These are phyloP conservation scores for Cordia subcordata DNA, from an alignment of 257 asterid genomes.

Conservation along the genomic window DNA sequence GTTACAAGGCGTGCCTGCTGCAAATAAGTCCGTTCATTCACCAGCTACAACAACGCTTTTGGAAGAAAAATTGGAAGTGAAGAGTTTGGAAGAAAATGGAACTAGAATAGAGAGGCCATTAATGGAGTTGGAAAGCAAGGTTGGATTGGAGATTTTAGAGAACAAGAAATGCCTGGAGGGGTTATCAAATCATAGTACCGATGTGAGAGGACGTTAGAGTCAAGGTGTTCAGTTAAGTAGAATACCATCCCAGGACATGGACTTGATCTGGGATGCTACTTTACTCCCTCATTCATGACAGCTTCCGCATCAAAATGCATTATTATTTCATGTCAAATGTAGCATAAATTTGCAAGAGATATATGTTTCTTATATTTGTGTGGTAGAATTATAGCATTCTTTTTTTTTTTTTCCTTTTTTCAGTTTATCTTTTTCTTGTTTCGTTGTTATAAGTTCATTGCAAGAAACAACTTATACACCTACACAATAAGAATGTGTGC, in stretches of 20 bases:
- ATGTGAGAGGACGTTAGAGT: too few relatives aligned
- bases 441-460: too few relatives aligned
- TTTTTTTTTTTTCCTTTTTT: too few relatives aligned
- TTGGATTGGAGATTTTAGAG: conserved; percentile 20
- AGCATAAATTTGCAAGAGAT: too few relatives aligned
- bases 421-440: too few relatives aligned
- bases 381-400: too few relatives aligned
- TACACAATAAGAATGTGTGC: too few relatives aligned
- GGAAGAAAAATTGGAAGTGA: conserved; percentile 2
- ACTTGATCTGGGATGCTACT: conserved; percentile 81
- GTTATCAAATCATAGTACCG: conserved; percentile 17
- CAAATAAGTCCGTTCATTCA: conserved; percentile 11
- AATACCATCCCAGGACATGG: conserved; percentile 87
- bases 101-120: conserved; percentile 15
- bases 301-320: background rate
- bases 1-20: conserved; percentile 24
- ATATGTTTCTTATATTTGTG: too few relatives aligned
- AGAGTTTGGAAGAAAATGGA: conserved; percentile 1
- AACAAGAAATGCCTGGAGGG: conserved; percentile 26
- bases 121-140: conserved; percentile 13
- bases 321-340: too few relatives aligned
- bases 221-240: conserved; percentile 66
- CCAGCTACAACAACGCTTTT: conserved; percentile 7
- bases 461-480: too few relatives aligned
- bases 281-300: conserved; percentile 53